These are phyloP conservation scores for Heteromeles arbutifolia DNA, from an alignment of 306 rosid genomes.

Conservation along the genomic window DNA sequence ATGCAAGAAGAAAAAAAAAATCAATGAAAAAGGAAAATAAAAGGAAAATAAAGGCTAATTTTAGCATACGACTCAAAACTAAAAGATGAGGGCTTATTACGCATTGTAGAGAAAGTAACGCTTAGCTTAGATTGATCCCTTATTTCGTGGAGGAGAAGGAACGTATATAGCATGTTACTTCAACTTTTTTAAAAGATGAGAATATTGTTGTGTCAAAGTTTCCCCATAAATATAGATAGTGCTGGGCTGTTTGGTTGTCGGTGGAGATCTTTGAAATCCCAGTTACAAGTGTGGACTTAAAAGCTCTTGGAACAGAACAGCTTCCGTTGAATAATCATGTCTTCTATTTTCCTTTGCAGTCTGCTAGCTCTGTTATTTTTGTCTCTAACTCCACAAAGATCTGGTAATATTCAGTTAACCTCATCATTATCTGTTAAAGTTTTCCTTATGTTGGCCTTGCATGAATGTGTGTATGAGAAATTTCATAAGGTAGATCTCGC, in stretches of 20 bases:
- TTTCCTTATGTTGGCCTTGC: no score
- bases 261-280: constrained; percentile 7
- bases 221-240: background rate
- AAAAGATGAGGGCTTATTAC: background rate
- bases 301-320: background rate
- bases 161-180: constrained; percentile 15
- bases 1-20: no score
- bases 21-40: no score
- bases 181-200: constrained; percentile 28
- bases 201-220: background rate
- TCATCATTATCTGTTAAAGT: background rate
- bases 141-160: constrained; percentile 28
- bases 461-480: no score
- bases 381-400: constrained; percentile 4
- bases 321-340: constrained; percentile 10
- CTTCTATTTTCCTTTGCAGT: constrained; percentile 6
- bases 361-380: constrained; percentile 19
- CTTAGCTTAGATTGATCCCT: background rate
- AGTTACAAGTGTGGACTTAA: background rate
- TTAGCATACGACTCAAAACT: no score
- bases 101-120: background rate
- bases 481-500: no score
- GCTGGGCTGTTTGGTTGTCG: background rate
- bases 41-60: no score
- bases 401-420: background rate